Conservation (phyloP, 1,139 yeast species). For the Nakaseomyces uthaithaninus region DNA sequence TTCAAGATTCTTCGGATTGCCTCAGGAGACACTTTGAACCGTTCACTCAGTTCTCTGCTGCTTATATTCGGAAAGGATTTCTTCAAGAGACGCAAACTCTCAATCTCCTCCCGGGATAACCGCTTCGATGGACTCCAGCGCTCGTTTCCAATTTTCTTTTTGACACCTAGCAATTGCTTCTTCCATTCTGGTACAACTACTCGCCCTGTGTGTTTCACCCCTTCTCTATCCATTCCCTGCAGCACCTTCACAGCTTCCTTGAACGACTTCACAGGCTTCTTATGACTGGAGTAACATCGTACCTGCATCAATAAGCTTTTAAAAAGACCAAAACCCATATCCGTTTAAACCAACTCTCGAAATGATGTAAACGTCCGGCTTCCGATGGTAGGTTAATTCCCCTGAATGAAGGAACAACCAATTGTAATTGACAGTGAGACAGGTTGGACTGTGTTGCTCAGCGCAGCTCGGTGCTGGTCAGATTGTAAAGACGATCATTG, state of each 20-base stretch:
- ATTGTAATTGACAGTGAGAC: no score
- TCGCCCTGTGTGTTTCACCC: no score
- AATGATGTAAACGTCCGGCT: no score
- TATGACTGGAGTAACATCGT: background rate
- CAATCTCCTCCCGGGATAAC: conserved; percentile 64
- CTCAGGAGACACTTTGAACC: conserved; percentile 71
- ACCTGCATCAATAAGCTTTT: no score
- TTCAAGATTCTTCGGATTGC: conserved; percentile 71
- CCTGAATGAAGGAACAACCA: no score
- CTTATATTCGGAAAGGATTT: conserved; percentile 50
- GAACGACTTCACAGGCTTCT: background rate
- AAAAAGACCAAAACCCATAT: no score
- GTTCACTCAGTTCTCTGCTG: conserved; percentile 52
- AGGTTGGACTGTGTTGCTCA: no score
- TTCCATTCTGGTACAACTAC: conserved; percentile 47
- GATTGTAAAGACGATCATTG: no score
- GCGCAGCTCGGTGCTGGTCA: no score
- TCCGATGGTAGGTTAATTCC: no score
- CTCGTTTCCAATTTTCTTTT: conserved; percentile 48
- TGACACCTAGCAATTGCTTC: conserved; percentile 53
- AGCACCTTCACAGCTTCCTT: background rate
- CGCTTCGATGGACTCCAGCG: conserved; percentile 65
- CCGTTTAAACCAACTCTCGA: no score
- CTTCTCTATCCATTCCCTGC: no score
- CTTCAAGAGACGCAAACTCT: conserved; percentile 51